Evolutionary conservation across 805 yeast species (phyloP), one percentile per base, ranked within the genome.

Genomic region (Spathaspora sp.): DNA sequence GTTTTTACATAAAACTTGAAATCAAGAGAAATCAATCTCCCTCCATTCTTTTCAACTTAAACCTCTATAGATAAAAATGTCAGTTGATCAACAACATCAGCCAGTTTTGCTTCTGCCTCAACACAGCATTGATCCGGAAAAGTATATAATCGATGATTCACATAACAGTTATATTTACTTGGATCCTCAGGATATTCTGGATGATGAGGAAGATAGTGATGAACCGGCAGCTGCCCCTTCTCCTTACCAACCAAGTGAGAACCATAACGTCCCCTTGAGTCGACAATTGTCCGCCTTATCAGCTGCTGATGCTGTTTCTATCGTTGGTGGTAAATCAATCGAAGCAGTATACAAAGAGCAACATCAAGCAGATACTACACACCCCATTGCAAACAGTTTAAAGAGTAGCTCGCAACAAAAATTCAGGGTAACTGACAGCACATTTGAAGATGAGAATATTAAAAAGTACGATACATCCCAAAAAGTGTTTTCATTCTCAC

Each of bases 401-500:
- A 48, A 60, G 23, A 49, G 66, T 16, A 47, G 62, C 26, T 54
- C 58, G 31, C 56, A 56, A 12, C 54, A 60, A 26, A 49, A 55
- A 49, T 20, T 52, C 45, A 53, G 58, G 54, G 52, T 59, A n/a
- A 57, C 44, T 53, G 58, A 19, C 69, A 67, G 48, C 67, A 67
- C 57, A 61, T 69, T 42, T 70, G 72, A 56, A 58, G 75, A 5
- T 67, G 72, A 54, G 56, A 50, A 46, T 32, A 52, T 40, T 52
- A 55, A 49, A 43, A 48, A 32, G 18, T 54, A 48, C 45, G 54
- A 55, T 39, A 50, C 48, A 18, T 52, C 61, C 11, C 75, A 70
- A 48, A 76, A 74, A 57, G 76, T 80, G 46, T 81, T 81, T 54
- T 72, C 80, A 40, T 83, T 84, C 56, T 77, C 85, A 17, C 69